Evolutionary conservation across 2,329 filamentous ascomycete genomes (phyloP).

Genomic region (Nigrospora oryzae): DNA sequence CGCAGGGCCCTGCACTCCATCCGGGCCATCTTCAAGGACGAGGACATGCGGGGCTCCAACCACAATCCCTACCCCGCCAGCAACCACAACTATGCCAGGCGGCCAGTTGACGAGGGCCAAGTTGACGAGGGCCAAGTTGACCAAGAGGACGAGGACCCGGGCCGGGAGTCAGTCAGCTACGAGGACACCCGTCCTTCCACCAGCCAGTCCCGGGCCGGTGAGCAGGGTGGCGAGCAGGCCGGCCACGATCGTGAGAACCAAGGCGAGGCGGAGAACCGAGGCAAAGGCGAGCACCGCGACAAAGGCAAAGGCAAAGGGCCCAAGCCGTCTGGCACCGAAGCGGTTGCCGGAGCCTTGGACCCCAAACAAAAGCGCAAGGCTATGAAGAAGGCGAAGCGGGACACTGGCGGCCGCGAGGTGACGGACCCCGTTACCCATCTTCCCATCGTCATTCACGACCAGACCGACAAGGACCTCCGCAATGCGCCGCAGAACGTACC

Average conservation of each 20-base stretch:
- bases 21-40: slow-evolving; percentile 25
- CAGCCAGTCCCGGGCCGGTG: too few species aligned
- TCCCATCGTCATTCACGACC: slow-evolving; percentile 59
- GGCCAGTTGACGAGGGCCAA: slow-evolving; percentile 5
- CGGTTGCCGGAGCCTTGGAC: slow-evolving; percentile 27
- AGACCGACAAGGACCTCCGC: slow-evolving; percentile 52
- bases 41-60: slow-evolving; percentile 16
- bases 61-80: slow-evolving; percentile 27
- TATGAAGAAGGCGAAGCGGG: slow-evolving; percentile 34
- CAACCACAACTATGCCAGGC: slow-evolving; percentile 20
- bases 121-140: slow-evolving; percentile 6
- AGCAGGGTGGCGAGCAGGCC: background rate
- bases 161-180: too few species aligned
- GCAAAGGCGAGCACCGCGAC: slow-evolving; percentile 6
- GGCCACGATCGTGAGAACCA: background rate
- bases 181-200: background rate
- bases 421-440: slow-evolving; percentile 68
- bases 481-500: slow-evolving; percentile 25
- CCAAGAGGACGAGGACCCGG: slow-evolving; percentile 1
- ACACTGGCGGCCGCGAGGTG: slow-evolving; percentile 49
- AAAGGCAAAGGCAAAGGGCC: slow-evolving; percentile 8
- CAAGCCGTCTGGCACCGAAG: slow-evolving; percentile 19
- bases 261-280: slow-evolving; percentile 5
- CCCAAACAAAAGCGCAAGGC: slow-evolving; percentile 38
- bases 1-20: slow-evolving; percentile 24